These are phyloP conservation scores for Camelina laxa DNA, from an alignment of 345 rosid genomes.

Conservation along the genomic window DNA sequence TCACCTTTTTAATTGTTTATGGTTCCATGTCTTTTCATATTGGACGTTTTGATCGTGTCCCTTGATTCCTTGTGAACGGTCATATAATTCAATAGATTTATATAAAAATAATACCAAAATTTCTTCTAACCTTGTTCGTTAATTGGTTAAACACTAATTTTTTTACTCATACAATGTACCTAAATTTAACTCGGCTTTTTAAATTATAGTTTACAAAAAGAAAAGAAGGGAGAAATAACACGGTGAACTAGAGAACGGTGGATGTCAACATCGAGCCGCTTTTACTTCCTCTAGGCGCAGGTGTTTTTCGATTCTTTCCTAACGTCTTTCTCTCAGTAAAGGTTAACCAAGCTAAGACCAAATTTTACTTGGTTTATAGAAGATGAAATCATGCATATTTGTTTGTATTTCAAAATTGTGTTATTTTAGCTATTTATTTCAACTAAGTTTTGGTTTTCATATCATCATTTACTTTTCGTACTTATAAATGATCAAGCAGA, in stretches of 20 bases:
- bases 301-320: constrained; percentile 11
- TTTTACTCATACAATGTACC: constrained; percentile 18
- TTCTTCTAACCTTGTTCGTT: constrained; percentile 2
- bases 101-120: not conserved
- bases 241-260: constrained; percentile 21
- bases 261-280: constrained; percentile 31
- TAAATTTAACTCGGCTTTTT: not conserved
- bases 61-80: constrained; percentile 35
- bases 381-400: not conserved
- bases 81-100: constrained; percentile 8
- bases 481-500: constrained; percentile 4
- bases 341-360: not conserved
- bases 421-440: not conserved
- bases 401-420: not conserved
- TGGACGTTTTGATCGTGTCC: constrained; percentile 25
- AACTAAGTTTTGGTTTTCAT: not conserved
- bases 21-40: constrained; percentile 34
- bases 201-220: not conserved
- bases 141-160: constrained; percentile 29
- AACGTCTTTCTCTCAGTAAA: not conserved
- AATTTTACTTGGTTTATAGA: not conserved
- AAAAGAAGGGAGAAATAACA: not conserved
- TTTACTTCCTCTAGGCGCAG: constrained; percentile 12
- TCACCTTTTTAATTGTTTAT: not conserved
- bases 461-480: not conserved